Base-by-base conservation (phyloP, 108 stramenopile genomes). In the Skeletonema menzelii region DNA sequence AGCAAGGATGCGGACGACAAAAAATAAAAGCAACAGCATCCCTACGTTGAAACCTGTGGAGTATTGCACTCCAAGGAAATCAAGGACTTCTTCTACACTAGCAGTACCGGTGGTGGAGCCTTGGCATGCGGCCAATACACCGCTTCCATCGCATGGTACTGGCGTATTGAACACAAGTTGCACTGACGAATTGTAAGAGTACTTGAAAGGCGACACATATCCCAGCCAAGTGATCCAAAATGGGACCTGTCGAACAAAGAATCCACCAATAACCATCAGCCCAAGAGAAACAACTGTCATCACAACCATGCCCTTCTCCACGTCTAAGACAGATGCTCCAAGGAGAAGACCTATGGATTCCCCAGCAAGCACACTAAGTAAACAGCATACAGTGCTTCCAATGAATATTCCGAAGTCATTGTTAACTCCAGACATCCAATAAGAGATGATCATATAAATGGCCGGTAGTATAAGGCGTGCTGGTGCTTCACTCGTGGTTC, bases 91-190 rank as follows among this genome's bases (percentile, higher is more conserved):
- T 46, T 74, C 59, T 11, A 35, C 63, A 8, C 69, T 58, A 20
- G 82, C 87, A 13, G 17, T 63, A 42, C 84, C 84, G 11, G 34
- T 35, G 22, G 40, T 46, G 19, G 70, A 61, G 28, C 59, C 67
- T 27, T 28, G 15, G 49, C 88, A 86, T 14, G 75, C 74, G 4
- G 67, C 63, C 42, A 88, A 64, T 8, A 49, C 38, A 11, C 80
- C 82, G 56, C 86, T 87, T 42, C 87, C 91, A 69, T 91, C 91
- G 47, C 88, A 89, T 1, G 85, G 86, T 0, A 91, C 80, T 15
- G 73, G 59, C 19, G 47, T 56, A 59, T 84, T 62, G 64, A 87
- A 89, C n/a, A 86, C 77, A 8, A 91, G 62, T 72, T 79, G 82
- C 13, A 80, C 73, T 10, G 86, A 77, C 14, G 85, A 75, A 70